Evolutionary conservation across 306 rosid species (phyloP).

Genomic region (Rubus parviflorus): DNA sequence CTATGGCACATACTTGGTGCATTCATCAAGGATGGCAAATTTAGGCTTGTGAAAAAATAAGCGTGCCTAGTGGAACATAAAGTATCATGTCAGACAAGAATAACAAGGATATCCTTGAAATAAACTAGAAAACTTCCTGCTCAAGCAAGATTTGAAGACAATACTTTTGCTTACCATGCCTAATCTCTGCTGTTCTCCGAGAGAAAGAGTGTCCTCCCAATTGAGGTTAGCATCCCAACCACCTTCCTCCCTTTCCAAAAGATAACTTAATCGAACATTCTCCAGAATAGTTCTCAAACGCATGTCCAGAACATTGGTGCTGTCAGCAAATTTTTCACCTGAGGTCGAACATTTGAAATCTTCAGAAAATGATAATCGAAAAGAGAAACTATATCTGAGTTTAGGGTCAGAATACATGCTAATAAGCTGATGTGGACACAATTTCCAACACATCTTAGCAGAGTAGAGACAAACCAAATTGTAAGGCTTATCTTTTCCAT

Average conservation of each 20-base stretch:
- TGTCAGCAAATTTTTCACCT: slow-evolving; percentile 48
- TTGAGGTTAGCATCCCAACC: slow-evolving; percentile 92
- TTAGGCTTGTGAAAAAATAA: slow-evolving; percentile 93
- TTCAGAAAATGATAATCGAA: slow-evolving; percentile 18
- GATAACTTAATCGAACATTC: slow-evolving; percentile 88
- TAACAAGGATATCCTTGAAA: slow-evolving; percentile 9
- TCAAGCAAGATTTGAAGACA: slow-evolving; percentile 10
- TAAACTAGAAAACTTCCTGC: slow-evolving; percentile 19
- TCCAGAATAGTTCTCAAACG: slow-evolving; percentile 72
- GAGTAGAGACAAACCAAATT: neutral
- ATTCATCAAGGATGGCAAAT: slow-evolving; percentile 93
- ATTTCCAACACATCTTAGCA: neutral
- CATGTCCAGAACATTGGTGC: slow-evolving; percentile 50
- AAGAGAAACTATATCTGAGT: slow-evolving; percentile 1
- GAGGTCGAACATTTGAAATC: slow-evolving; percentile 31
- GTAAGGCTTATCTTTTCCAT: neutral
- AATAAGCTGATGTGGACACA: neutral
- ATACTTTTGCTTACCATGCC: slow-evolving; percentile 73
- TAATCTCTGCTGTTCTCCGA: slow-evolving; percentile 98
- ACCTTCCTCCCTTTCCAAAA: slow-evolving; percentile 71
- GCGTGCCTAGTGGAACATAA: slow-evolving; percentile 68
- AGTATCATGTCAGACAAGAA: slow-evolving; percentile 29
- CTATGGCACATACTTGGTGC: slow-evolving; percentile 83
- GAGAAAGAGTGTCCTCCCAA: slow-evolving; percentile 94
- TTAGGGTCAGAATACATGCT: neutral